Conservation (phyloP, 345 rosid species). For the Citrus sinensis region DNA sequence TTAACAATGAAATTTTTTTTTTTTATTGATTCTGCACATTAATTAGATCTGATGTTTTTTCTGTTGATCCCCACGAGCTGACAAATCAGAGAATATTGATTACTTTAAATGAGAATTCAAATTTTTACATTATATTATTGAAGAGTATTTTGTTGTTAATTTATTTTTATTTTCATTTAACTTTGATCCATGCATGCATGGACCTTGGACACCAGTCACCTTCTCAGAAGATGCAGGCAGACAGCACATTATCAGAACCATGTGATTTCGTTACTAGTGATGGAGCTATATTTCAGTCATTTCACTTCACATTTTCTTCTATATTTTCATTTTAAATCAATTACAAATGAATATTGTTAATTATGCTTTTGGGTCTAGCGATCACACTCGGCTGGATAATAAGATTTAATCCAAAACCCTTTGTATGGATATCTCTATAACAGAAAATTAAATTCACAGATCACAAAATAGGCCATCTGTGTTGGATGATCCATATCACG, state of each 20-base stretch:
- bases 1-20: not conserved
- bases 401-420: no score
- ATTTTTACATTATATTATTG: not conserved
- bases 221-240: not conserved
- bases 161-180: not conserved
- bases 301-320: not conserved
- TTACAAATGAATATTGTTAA: no score
- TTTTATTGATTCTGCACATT: not conserved
- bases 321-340: not conserved
- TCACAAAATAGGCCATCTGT: no score
- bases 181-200: not conserved
- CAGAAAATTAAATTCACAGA: no score
- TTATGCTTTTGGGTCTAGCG: no score
- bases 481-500: no score
- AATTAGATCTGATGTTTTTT: not conserved
- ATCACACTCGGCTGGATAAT: no score
- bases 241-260: slow-evolving; percentile 5
- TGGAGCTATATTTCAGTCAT: not conserved
- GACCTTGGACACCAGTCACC: not conserved
- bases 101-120: not conserved
- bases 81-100: not conserved
- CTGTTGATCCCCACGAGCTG: slow-evolving; percentile 6
- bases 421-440: no score
- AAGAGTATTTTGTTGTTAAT: not conserved
- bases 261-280: not conserved